Evolutionary conservation across 1,139 yeast genomes (phyloP), one percentile per base, ranked within the genome.

Genomic region (Kazachstania sp.): DNA sequence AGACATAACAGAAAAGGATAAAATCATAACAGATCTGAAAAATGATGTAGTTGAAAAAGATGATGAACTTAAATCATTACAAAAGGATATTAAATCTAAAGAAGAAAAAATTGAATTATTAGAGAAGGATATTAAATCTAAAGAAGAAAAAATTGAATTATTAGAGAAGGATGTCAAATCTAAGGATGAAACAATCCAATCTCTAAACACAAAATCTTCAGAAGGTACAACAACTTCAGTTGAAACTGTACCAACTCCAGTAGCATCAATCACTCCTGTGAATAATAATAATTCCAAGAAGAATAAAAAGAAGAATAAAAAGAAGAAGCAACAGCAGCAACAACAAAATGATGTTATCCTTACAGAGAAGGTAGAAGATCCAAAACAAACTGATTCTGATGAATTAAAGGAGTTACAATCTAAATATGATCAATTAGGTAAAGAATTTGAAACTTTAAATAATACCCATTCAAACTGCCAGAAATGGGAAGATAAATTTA

Each of bases 371-470:
- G 28, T 23, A 7, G 8, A 3, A 8, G 20, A n/a, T 18, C 16
- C 13, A 19, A 26, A 36, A 36, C 26, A 30, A n/a, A 30, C 9
- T 8, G 9, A 30, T n/a, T 39, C 31, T 4, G 34, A 38, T 2
- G 31, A 26, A 38, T 38, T 26, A 9, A 18, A 38, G 9, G 31
- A 32, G 18, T 18, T 12, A 8, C 16, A 28, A 28, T 4, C 13
- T 12, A 38, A 54, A 47, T 42, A 55, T 53, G 49, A 58, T 56
- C 45, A n/a, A n/a, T n/a, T n/a, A n/a, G n/a, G n/a, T n/a, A n/a
- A n/a, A n/a, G n/a, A n/a, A n/a, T n/a, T n/a, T n/a, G n/a, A n/a
- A n/a, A n/a, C n/a, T n/a, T n/a, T n/a, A n/a, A n/a, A n/a, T n/a
- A n/a, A n/a, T n/a, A n/a, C n/a, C n/a, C n/a, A n/a, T n/a, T n/a